A percentile compares a stretch with the other conserved stretches of the same genome.
phyloP scores from a whole-genome alignment of 2,329 filamentous ascomycete species.

The Aspergillus persii region DNA sequence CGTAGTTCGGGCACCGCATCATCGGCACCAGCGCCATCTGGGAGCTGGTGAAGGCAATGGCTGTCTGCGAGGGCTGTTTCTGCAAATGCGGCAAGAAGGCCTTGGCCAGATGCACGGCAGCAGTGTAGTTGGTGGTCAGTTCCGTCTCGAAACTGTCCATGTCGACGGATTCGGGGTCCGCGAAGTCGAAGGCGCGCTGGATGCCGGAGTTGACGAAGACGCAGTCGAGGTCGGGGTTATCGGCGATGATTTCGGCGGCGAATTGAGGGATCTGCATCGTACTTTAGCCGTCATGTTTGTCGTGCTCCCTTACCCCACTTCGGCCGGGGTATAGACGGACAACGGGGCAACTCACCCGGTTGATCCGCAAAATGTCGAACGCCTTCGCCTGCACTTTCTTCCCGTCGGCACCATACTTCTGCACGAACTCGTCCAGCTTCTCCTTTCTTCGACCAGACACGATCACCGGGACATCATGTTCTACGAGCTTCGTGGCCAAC shows the following conservation, averaged over 20 bases:
- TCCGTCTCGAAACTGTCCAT: constrained; percentile 45
- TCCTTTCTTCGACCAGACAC: constrained; percentile 52
- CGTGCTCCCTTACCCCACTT: neutral
- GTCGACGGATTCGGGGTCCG: constrained; percentile 48
- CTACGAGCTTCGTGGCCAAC: constrained; percentile 49
- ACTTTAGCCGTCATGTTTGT: neutral
- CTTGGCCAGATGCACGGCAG: constrained; percentile 49
- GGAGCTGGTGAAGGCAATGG: constrained; percentile 50
- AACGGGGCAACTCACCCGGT: constrained; percentile 23
- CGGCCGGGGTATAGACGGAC: neutral
- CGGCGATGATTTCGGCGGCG: constrained; percentile 30
- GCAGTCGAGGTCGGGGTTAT: constrained; percentile 52
- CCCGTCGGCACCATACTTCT: constrained; percentile 47
- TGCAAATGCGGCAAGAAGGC: constrained; percentile 52
- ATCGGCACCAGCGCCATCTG: constrained; percentile 52
- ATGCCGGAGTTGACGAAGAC: constrained; percentile 56
- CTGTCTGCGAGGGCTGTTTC: constrained; percentile 42
- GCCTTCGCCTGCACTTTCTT: constrained; percentile 37
- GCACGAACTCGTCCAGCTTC: constrained; percentile 49
- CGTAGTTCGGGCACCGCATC: constrained; percentile 51
- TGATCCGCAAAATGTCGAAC: constrained; percentile 53
- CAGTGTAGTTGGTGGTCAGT: constrained; percentile 52
- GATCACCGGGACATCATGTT: constrained; percentile 48
- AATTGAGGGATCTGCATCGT: constrained; percentile 17
- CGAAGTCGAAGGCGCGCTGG: constrained; percentile 51